Evolutionary conservation across 176 grass and related monocot genomes (phyloP).

Genomic region (Zizania latifolia): DNA sequence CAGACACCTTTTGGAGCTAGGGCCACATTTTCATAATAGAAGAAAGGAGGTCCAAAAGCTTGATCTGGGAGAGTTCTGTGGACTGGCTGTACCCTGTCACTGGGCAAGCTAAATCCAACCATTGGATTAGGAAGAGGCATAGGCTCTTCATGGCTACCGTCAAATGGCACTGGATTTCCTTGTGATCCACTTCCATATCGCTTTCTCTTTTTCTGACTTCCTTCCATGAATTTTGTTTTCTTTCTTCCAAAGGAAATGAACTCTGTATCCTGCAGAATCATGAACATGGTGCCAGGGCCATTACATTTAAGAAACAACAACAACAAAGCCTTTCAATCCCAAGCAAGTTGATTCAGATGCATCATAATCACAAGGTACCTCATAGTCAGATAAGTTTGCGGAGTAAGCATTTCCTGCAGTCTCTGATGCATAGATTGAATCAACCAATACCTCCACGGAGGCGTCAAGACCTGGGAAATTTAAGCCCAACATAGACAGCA

Average conservation of each 20-base stretch:
- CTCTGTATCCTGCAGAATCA: conserved; percentile 22
- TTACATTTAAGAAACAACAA: not conserved
- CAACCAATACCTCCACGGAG: conserved; percentile 45
- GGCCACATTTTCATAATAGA: conserved; percentile 85
- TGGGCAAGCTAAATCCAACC: conserved; percentile 66
- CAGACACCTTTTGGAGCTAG: conserved; percentile 69
- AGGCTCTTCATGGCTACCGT: conserved; percentile 17
- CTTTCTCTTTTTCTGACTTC: conserved; percentile 38
- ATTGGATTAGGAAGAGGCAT: conserved; percentile 61
- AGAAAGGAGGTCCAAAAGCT: conserved; percentile 69
- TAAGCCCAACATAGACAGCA: conserved; percentile 12
- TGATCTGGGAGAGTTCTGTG: conserved; percentile 36
- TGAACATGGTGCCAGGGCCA: conserved; percentile 14
- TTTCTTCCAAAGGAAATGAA: conserved; percentile 23
- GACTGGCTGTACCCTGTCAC: conserved; percentile 1
- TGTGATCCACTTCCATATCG: conserved; percentile 16
- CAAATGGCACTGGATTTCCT: conserved; percentile 19
- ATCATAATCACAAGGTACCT: conserved; percentile 38
- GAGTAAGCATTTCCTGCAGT: conserved; percentile 23
- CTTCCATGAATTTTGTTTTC: conserved; percentile 20
- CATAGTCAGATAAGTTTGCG: conserved; percentile 18
- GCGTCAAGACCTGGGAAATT: conserved; percentile 60
- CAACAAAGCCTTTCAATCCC: no score
- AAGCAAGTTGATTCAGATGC: not conserved
- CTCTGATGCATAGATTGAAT: conserved; percentile 74